Conservation (phyloP, 169 alveolate species). For the Eimeria falciformis region DNA sequence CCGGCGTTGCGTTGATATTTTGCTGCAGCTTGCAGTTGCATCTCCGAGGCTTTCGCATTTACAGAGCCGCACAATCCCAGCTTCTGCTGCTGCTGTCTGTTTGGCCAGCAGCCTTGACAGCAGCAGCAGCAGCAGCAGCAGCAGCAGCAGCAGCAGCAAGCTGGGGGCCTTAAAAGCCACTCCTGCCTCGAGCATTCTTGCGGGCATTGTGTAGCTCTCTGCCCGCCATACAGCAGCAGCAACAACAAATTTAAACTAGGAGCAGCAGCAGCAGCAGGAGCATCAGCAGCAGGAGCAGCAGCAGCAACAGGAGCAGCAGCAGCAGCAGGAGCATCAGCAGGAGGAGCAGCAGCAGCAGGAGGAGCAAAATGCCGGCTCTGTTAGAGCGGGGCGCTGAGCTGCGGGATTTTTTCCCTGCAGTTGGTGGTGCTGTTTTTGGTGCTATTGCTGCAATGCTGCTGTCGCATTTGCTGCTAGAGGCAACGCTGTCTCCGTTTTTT, state of each 20-base stretch:
- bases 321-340: background rate
- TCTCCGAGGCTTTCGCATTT: background rate
- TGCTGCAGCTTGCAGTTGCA: background rate
- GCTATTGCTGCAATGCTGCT: background rate
- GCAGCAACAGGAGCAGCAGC: background rate
- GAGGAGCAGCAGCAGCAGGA: background rate
- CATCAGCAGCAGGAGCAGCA: conserved; percentile 32
- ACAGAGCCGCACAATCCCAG: background rate
- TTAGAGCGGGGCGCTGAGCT: background rate
- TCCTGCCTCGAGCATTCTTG: too few relatives aligned
- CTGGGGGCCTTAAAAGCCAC: background rate
- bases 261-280: background rate
- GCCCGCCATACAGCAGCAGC: background rate
- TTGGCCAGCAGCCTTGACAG: background rate
- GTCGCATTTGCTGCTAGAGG: background rate
- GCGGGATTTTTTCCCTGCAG: background rate
- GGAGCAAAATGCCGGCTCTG: background rate
- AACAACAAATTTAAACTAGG: background rate
- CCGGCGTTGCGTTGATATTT: background rate
- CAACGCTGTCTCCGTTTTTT: background rate
- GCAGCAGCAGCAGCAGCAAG: background rate
- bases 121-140: conserved; percentile 24
- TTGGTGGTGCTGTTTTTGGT: background rate
- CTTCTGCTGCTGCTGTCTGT: background rate
- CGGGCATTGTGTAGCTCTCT: background rate